phyloP scores from a whole-genome alignment of 1,284 basidiomycete species.

The Phaffia rhodozyma region DNA sequence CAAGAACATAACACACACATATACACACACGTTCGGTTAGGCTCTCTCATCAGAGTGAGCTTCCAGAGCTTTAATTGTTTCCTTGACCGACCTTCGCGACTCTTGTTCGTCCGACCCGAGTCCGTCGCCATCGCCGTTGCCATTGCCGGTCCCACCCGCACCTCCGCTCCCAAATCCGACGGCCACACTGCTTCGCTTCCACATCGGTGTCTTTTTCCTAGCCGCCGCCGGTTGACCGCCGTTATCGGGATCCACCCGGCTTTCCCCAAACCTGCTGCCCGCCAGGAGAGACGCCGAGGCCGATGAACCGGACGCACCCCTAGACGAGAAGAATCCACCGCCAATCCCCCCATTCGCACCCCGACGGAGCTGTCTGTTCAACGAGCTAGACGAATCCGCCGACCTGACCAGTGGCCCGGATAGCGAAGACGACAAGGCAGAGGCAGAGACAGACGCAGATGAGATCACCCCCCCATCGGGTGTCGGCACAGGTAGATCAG shows the following conservation, averaged over 20 bases:
- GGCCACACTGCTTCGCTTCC: conserved; percentile 3
- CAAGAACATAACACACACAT: not conserved
- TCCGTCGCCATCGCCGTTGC: not conserved
- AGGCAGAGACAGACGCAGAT: not conserved
- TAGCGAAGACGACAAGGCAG: not conserved
- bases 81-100: not conserved
- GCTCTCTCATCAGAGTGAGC: not conserved
- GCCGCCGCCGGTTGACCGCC: too few species aligned
- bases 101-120: too few species aligned
- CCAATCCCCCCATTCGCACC: not conserved
- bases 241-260: not conserved
- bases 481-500: too few species aligned
- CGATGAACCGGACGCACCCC: not conserved
- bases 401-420: not conserved
- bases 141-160: conserved; percentile 17
- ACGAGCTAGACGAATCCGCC: not conserved
- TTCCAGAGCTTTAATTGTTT: not conserved
- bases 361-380: not conserved
- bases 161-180: conserved; percentile 17
- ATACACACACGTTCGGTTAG: not conserved
- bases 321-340: not conserved
- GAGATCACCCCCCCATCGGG: too few species aligned
- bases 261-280: not conserved
- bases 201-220: conserved; percentile 3
- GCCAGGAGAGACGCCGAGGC: not conserved